Evolutionary conservation across 2,329 filamentous ascomycete species (phyloP).

Genomic region (Stenocarpella maydis): DNA sequence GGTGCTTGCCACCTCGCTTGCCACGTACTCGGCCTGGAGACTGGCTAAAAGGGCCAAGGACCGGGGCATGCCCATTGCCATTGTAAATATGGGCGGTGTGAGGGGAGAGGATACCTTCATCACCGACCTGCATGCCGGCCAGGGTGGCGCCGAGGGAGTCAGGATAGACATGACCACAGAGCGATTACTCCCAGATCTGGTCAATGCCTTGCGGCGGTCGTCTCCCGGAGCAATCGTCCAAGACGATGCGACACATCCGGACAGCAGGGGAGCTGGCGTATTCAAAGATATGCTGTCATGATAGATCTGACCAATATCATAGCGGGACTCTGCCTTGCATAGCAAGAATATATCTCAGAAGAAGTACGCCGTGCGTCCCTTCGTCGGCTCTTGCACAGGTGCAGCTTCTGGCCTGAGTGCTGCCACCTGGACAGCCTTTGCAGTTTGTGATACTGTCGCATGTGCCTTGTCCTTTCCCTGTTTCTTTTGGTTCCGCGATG

Average conservation of each 20-base stretch:
- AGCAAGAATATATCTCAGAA: slow-evolving; percentile 51
- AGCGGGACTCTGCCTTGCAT: slow-evolving; percentile 28
- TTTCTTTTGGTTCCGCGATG: slow-evolving; percentile 56
- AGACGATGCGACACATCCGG: slow-evolving; percentile 33
- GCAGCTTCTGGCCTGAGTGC: slow-evolving; percentile 37
- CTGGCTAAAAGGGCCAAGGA: slow-evolving; percentile 85
- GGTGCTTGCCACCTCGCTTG: slow-evolving; percentile 87
- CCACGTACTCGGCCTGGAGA: slow-evolving; percentile 95
- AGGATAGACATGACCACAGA: slow-evolving; percentile 67
- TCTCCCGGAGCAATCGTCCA: slow-evolving; percentile 7
- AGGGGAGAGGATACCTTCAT: slow-evolving; percentile 81
- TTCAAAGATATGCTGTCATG: slow-evolving; percentile 71
- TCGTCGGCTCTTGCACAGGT: slow-evolving; percentile 37
- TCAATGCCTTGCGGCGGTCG: slow-evolving; percentile 56
- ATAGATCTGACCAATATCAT: slow-evolving; percentile 35
- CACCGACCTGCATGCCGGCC: slow-evolving; percentile 58
- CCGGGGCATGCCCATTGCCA: slow-evolving; percentile 82
- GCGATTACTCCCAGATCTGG: slow-evolving; percentile 63
- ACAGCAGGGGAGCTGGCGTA: slow-evolving; percentile 45
- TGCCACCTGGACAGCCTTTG: slow-evolving; percentile 41
- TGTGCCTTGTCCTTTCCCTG: slow-evolving; percentile 49
- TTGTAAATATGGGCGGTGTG: slow-evolving; percentile 88
- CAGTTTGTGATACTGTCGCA: slow-evolving; percentile 37
- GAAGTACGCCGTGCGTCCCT: slow-evolving; percentile 55
- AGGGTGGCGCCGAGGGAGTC: slow-evolving; percentile 60